phyloP scores from a whole-genome alignment of 345 rosid genomes.

The Eucalyptus polyanthemos region DNA sequence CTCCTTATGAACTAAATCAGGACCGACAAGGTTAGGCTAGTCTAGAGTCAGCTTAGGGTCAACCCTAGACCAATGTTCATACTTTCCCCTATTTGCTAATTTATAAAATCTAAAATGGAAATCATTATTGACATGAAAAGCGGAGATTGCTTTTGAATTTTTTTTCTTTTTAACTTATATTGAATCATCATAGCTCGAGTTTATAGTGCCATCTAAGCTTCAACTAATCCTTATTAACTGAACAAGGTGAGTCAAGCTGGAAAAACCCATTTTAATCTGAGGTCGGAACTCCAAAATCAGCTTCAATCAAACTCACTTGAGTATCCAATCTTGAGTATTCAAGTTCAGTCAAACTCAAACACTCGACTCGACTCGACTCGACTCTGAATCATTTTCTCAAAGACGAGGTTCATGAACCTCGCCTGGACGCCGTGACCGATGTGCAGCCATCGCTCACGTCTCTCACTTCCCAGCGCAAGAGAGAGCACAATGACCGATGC shows the following conservation, averaged over 20 bases:
- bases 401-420: neutral
- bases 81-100: neutral
- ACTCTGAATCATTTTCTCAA: neutral
- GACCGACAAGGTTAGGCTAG: fast-evolving
- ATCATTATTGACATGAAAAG: neutral
- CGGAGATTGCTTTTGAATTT: neutral
- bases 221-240: neutral
- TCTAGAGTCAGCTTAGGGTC: too few relatives aligned
- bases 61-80: too few relatives aligned
- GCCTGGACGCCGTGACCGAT: too few relatives aligned
- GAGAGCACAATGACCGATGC: neutral
- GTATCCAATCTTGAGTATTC: neutral
- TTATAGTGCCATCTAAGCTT: neutral
- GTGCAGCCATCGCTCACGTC: neutral
- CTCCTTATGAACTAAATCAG: fast-evolving
- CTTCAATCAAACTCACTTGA: neutral
- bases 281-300: neutral
- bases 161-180: neutral
- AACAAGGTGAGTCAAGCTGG: neutral
- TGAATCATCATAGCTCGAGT: neutral
- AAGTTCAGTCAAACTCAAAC: neutral
- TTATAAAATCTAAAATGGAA: neutral
- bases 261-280: neutral
- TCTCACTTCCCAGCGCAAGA: neutral
- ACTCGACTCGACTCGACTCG: neutral